Conservation (phyloP, 2,329 filamentous ascomycete species). For the Colletotrichum liaoningense region DNA sequence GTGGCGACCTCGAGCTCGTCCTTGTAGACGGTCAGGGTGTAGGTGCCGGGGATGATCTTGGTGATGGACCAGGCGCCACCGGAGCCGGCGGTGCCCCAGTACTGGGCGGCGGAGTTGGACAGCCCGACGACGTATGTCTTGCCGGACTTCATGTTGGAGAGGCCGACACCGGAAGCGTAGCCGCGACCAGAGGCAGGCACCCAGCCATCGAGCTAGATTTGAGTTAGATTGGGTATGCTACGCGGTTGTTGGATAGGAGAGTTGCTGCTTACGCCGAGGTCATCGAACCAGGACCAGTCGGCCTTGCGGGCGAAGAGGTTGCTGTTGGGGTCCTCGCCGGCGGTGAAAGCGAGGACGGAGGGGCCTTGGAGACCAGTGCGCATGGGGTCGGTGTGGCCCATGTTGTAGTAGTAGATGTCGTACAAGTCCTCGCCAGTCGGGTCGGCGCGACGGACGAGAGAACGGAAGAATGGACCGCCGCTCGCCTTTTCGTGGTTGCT, state of each 20-base stretch:
- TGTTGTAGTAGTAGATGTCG: conserved; percentile 56
- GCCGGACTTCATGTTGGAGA: conserved; percentile 51
- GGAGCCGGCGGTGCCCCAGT: conserved; percentile 46
- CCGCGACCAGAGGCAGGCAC: conserved; percentile 44
- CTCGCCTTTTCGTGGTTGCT: conserved; percentile 46
- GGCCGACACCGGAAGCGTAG: conserved; percentile 43
- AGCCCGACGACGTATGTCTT: conserved; percentile 51
- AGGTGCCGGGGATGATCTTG: conserved; percentile 46
- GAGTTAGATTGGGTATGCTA: not conserved
- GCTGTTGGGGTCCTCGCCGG: conserved; percentile 48
- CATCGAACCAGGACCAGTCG: conserved; percentile 48
- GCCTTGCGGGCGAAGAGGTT: conserved; percentile 49
- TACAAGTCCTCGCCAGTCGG: conserved; percentile 52
- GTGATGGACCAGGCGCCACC: conserved; percentile 44
- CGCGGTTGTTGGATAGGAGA: too few species aligned
- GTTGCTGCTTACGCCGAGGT: conserved; percentile 39
- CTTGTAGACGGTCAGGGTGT: conserved; percentile 48
- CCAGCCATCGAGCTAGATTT: conserved; percentile 44
- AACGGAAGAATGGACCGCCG: conserved; percentile 52
- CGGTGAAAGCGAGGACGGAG: conserved; percentile 52
- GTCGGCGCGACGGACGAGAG: conserved; percentile 49
- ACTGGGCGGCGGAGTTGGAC: conserved; percentile 48
- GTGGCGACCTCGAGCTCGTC: conserved; percentile 47
- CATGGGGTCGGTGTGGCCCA: conserved; percentile 55
- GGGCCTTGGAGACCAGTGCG: conserved; percentile 55